Percentiles rank a stretch among this genome's conserved stretches.
phyloP scores from a whole-genome alignment of 2,329 filamentous ascomycete species.

The Aspergillus flavus region DNA sequence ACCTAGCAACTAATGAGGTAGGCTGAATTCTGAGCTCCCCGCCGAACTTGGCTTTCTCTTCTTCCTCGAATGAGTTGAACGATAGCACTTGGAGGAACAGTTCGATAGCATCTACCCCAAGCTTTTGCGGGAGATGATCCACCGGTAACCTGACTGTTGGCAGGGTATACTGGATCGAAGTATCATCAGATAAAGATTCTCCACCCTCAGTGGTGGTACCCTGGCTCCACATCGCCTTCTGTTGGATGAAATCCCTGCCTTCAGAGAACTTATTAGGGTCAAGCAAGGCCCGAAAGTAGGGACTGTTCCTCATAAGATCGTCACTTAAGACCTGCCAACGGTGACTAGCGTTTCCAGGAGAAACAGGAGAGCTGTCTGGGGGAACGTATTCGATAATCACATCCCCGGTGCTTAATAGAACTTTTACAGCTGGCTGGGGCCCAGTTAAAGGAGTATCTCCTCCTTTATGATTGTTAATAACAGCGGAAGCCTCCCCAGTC shows the following conservation, averaged over 20 bases:
- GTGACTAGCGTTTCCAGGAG: slow-evolving; percentile 13
- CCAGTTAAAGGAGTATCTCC: background rate
- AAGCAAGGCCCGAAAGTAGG: slow-evolving; percentile 44
- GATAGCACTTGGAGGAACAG: slow-evolving; percentile 37
- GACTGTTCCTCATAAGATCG: slow-evolving; percentile 35
- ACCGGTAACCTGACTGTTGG: slow-evolving; percentile 33
- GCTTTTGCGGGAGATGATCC: slow-evolving; percentile 27
- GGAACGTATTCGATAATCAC: slow-evolving; percentile 38
- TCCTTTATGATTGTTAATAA: background rate
- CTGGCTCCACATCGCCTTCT: slow-evolving; percentile 21
- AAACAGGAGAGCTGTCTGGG: slow-evolving; percentile 6
- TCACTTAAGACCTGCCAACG: slow-evolving; percentile 40
- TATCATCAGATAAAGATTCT: slow-evolving; percentile 4
- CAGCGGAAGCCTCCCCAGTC: background rate
- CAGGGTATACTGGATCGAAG: slow-evolving; percentile 12
- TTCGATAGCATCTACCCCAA: slow-evolving; percentile 36
- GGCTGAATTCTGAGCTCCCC: slow-evolving; percentile 30
- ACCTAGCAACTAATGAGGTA: slow-evolving; percentile 33
- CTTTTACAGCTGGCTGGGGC: slow-evolving; percentile 13
- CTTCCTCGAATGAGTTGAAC: slow-evolving; percentile 28
- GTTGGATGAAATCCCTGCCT: slow-evolving; percentile 36
- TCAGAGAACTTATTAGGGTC: slow-evolving; percentile 47
- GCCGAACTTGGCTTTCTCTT: slow-evolving; percentile 23
- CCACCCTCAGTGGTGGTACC: background rate
- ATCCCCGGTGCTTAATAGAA: slow-evolving; percentile 36